A percentile compares a stretch with the other conserved stretches of the same genome.
Conservation (phyloP, 1,139 yeast genomes). For the Sugiyamaella pinicola region DNA sequence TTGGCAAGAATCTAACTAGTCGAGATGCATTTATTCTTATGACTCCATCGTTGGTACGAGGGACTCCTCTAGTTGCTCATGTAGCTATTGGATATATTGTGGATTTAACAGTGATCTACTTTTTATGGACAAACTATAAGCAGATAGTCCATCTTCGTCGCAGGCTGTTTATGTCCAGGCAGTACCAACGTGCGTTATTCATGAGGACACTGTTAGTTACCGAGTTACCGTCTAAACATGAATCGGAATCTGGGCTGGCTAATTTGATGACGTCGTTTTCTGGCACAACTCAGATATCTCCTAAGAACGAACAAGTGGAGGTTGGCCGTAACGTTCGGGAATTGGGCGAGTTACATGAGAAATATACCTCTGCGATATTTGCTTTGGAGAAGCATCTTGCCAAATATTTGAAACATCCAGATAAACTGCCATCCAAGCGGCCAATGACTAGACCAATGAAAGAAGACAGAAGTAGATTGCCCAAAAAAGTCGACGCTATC, state of each 20-base stretch:
- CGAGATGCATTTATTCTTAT: conserved; percentile 43
- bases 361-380: conserved; percentile 36
- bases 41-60: conserved; percentile 43
- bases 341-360: conserved; percentile 36
- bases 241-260: conserved; percentile 38
- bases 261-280: conserved; percentile 26
- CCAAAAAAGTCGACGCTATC: conserved; percentile 39
- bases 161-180: conserved; percentile 33
- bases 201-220: conserved; percentile 43
- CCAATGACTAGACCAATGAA: conserved; percentile 30
- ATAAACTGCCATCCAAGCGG: conserved; percentile 31
- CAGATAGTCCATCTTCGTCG: conserved; percentile 39
- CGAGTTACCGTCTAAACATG: conserved; percentile 39
- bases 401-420: conserved; percentile 40
- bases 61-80: conserved; percentile 42
- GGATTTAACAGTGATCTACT: conserved; percentile 35
- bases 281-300: conserved; percentile 26
- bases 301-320: conserved; percentile 35
- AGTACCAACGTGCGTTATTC: conserved; percentile 38
- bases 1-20: conserved; percentile 31
- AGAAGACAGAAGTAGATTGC: conserved; percentile 28
- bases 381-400: conserved; percentile 40
- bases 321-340: conserved; percentile 41
- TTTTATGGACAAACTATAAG: conserved; percentile 39
- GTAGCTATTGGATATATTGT: conserved; percentile 42